Base-by-base conservation (phyloP, 257 asterid genomes). In the Linderniella brevidens region DNA sequence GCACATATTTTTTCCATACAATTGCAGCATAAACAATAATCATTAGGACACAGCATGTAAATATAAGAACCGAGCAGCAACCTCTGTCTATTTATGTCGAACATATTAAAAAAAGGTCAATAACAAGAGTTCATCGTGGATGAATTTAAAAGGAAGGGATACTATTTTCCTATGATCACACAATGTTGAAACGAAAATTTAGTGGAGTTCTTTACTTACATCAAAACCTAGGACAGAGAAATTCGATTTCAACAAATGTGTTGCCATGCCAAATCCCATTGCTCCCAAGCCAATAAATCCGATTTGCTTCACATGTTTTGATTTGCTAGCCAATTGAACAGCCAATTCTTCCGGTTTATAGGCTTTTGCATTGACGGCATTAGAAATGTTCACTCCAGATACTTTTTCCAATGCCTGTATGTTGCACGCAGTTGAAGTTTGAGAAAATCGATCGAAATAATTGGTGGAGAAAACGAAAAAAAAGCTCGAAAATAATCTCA, bases 211-310 rank as follows among this genome's bases (percentile, higher is more conserved):
- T 32, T 56, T 65, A 66, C 76, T 73, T 75, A 88, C 98, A 69
- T 88, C 98, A 71, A 50, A 88, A 58, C 95, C 98, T 62, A 51
- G 63, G 10, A 88, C 87, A 20, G 61, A 60, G 73, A 80, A 84
- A 56, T 81, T 71, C 50, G 94, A 84, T 64, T 78, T 80, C 68
- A 88, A 63, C 60, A 88, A 76, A 65, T 88, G 94, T 39, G 85
- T 84, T 52, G 98, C 98, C 95, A 88, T 88, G 75, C 98, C 98
- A 70, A 84, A 80, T 58, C 98, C 98, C 98, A 88, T 88, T 49
- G 98, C 95, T 66, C 98, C 98, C 55, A 88, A 84, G 58, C 98
- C 98, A 62, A 88, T 79, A 66, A 88, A 88, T 64, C 94, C 98
- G 37, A 84, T 73, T 57, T 72, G 65, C 57, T 84, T 72, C 46